Evolutionary conservation across 495 filamentous ascomycete species (phyloP).

Genomic region (Tuber umbilicatum): DNA sequence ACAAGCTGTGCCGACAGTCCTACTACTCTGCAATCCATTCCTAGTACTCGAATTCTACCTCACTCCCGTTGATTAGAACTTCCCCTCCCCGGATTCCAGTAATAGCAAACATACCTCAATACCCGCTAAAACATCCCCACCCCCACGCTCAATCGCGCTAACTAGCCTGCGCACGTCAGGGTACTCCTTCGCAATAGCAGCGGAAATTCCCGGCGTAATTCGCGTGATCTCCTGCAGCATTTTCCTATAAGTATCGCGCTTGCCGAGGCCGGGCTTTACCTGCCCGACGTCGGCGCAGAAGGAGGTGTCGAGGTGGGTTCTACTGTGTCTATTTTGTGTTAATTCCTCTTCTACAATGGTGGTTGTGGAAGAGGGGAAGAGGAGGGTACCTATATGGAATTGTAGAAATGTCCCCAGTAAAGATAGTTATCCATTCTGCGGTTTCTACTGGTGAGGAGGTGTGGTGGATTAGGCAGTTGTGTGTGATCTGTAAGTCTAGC

Average conservation of each 20-base stretch:
- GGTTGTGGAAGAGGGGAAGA: slow-evolving; percentile 8
- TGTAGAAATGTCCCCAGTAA: slow-evolving; percentile 74
- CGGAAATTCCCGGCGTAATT: slow-evolving; percentile 66
- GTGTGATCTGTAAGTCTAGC: slow-evolving; percentile 62
- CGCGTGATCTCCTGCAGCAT: slow-evolving; percentile 74
- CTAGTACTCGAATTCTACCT: slow-evolving; percentile 58
- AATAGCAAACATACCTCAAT: slow-evolving; percentile 43
- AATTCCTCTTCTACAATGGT: slow-evolving; percentile 3
- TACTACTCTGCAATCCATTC: slow-evolving; percentile 59
- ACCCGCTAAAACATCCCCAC: slow-evolving; percentile 56
- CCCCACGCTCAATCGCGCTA: slow-evolving; percentile 53
- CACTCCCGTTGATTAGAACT: slow-evolving; percentile 17
- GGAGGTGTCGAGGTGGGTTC: slow-evolving; percentile 47
- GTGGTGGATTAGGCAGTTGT: slow-evolving; percentile 66
- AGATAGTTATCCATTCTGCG: slow-evolving; percentile 68
- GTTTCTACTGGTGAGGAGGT: slow-evolving; percentile 58
- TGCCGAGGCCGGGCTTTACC: slow-evolving; percentile 63
- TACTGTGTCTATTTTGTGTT: slow-evolving; percentile 41
- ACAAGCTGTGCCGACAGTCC: slow-evolving; percentile 60
- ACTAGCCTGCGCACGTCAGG: slow-evolving; percentile 54
- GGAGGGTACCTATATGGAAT: slow-evolving; percentile 58
- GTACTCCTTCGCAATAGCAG: slow-evolving; percentile 61
- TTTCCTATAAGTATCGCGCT: slow-evolving; percentile 62
- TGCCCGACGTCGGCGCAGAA: slow-evolving; percentile 84
- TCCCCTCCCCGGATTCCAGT: not conserved